phyloP scores from a whole-genome alignment of 805 yeast species.

The Sugiyamaella valdiviana region DNA sequence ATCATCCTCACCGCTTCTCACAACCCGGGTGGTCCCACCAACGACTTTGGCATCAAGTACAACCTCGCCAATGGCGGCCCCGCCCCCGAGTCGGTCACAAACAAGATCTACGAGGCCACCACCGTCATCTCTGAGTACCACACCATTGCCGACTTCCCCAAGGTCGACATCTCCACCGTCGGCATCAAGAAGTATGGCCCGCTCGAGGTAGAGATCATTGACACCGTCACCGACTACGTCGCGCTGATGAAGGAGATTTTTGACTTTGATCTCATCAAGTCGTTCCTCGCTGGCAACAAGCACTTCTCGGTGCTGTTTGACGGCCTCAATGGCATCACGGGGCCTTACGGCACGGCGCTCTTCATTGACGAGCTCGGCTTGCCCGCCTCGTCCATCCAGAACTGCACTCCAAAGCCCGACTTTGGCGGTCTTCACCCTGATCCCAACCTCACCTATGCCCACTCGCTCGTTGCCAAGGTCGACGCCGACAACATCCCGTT shows the following conservation, averaged over 20 bases:
- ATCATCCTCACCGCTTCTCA: slow-evolving; percentile 94
- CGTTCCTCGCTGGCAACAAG: slow-evolving; percentile 51
- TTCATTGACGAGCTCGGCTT: slow-evolving; percentile 82
- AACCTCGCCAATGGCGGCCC: slow-evolving; percentile 96
- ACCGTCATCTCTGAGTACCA: slow-evolving; percentile 54
- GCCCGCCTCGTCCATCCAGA: slow-evolving; percentile 65
- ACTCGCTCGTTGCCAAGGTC: slow-evolving; percentile 77
- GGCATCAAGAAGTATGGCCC: slow-evolving; percentile 45
- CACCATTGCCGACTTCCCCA: slow-evolving; percentile 50
- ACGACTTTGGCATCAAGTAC: slow-evolving; percentile 93
- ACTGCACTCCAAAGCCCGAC: slow-evolving; percentile 73
- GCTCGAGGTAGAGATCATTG: slow-evolving; percentile 72
- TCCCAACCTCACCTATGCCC: slow-evolving; percentile 93
- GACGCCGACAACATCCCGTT: slow-evolving; percentile 76
- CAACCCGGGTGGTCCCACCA: slow-evolving; percentile 93
- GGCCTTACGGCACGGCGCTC: slow-evolving; percentile 85
- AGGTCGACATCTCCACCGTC: slow-evolving; percentile 54
- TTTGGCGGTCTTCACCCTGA: slow-evolving; percentile 98
- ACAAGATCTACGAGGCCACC: slow-evolving; percentile 72
- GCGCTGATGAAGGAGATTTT: slow-evolving; percentile 75
- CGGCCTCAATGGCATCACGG: slow-evolving; percentile 91
- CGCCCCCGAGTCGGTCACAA: slow-evolving; percentile 92
- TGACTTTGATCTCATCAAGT: slow-evolving; percentile 74
- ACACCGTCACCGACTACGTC: slow-evolving; percentile 73
- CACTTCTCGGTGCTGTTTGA: slow-evolving; percentile 77